phyloP scores from a whole-genome alignment of 140 eudicot species.

The Senecio squalidus region DNA sequence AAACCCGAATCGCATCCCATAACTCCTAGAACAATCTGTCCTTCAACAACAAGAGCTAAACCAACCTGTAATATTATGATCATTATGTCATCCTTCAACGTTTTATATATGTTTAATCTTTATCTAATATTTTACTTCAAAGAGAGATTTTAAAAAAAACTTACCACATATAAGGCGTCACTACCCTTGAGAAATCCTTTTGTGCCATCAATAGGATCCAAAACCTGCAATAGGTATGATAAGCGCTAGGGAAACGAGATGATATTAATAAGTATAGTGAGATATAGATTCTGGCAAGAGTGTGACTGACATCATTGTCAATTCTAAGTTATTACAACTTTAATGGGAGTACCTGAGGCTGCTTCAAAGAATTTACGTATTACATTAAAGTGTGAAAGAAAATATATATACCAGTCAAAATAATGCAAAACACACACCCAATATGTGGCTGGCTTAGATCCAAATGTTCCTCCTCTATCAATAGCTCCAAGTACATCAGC shows the following conservation, averaged over 20 bases:
- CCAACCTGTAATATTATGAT: conserved; percentile 58
- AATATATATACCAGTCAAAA: too few species aligned
- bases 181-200: conserved; percentile 81
- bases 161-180: conserved; percentile 87
- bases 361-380: too few species aligned
- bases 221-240: conserved; percentile 44
- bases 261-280: neutral
- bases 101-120: neutral
- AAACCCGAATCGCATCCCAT: too few species aligned
- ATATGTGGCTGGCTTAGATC: too few species aligned
- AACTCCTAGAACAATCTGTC: conserved; percentile 80
- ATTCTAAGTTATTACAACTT: too few species aligned
- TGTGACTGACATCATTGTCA: neutral
- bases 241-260: neutral
- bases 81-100: neutral
- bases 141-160: conserved; percentile 14
- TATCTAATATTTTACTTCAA: neutral
- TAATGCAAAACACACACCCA: too few species aligned
- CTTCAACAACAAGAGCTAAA: conserved; percentile 90
- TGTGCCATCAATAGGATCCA: conserved; percentile 99
- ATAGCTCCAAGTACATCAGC: too few species aligned
- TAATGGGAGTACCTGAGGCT: neutral
- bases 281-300: neutral
- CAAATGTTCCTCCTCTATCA: too few species aligned
- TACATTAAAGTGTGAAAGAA: too few species aligned